Conservation (phyloP, 768 basidiomycete species). For the Rhodotorula diobovata region DNA sequence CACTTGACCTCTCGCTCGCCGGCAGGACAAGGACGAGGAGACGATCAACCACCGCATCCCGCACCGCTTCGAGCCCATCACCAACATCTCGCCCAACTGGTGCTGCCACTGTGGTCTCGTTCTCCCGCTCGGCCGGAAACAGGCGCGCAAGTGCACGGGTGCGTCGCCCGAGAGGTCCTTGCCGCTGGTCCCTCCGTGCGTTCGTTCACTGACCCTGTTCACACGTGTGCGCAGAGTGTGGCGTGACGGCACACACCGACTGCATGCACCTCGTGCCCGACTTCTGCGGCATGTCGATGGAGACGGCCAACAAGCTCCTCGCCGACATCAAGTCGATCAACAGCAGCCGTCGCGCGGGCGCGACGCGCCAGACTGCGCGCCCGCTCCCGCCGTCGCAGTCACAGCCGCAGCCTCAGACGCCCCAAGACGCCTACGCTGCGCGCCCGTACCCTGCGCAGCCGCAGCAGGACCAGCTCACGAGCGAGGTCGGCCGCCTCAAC, state of each 20-base stretch:
- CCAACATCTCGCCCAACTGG: constrained; percentile 97
- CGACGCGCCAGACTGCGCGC: not conserved
- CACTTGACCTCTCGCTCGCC: not conserved
- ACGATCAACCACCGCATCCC: constrained; percentile 95
- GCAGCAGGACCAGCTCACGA: constrained; percentile 22
- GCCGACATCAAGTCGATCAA: constrained; percentile 69
- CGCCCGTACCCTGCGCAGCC: constrained; percentile 13
- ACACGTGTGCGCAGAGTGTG: constrained; percentile 60
- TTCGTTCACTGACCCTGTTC: too few species aligned
- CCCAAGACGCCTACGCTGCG: constrained; percentile 7
- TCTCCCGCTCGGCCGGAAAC: constrained; percentile 95
- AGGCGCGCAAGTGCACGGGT: constrained; percentile 81
- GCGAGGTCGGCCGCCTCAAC: constrained; percentile 33
- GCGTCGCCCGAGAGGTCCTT: too few species aligned
- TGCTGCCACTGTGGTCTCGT: constrained; percentile 96
- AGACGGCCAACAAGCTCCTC: constrained; percentile 88
- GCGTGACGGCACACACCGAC: constrained; percentile 77
- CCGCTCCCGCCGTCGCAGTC: constrained; percentile 23
- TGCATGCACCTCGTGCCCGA: constrained; percentile 98
- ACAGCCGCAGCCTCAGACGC: constrained; percentile 9
- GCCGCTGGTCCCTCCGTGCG: too few species aligned
- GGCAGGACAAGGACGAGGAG: constrained; percentile 89
- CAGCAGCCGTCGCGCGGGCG: constrained; percentile 46
- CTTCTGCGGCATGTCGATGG: constrained; percentile 99
- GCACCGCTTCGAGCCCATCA: constrained; percentile 93